Conservation (phyloP, 108 stramenopile species). For the Nitzschia sp. region DNA sequence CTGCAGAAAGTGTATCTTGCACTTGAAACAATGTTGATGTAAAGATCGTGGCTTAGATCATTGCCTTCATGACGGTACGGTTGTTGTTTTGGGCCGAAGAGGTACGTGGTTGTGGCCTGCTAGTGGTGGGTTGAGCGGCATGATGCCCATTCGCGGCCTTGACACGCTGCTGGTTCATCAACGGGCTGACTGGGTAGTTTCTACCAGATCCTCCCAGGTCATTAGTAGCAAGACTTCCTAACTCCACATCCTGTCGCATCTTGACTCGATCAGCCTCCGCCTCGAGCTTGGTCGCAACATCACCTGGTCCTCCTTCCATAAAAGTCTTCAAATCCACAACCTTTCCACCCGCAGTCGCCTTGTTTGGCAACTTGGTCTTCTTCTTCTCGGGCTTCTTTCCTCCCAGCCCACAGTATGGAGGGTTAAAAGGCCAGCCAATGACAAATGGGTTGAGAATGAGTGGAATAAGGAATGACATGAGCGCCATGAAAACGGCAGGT, state of each 20-base stretch:
- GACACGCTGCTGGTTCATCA: no score
- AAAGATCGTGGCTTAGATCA: no score
- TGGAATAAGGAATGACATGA: conserved; percentile 40
- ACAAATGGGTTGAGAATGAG: conserved; percentile 53
- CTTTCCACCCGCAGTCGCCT: neutral
- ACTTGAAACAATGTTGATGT: no score
- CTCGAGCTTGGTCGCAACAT: conserved; percentile 24
- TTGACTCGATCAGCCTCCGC: conserved; percentile 42
- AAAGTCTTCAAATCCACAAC: conserved; percentile 38
- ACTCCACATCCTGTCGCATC: conserved; percentile 45
- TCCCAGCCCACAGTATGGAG: conserved; percentile 4
- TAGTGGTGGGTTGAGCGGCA: no score
- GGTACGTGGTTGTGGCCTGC: no score
- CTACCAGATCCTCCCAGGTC: conserved; percentile 19
- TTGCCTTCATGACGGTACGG: no score
- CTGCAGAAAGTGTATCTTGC: no score
- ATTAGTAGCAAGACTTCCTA: conserved; percentile 47
- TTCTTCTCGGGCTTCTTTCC: conserved; percentile 11
- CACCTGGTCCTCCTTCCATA: conserved; percentile 18
- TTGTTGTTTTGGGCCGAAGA: no score
- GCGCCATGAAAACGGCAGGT: conserved; percentile 41
- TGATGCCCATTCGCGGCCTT: no score
- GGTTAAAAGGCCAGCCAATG: conserved; percentile 56
- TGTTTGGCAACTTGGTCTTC: conserved; percentile 13
- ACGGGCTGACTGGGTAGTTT: conserved; percentile 9